These are phyloP conservation scores for Fraxinus quadrangulata DNA, from an alignment of 257 asterid genomes.

Conservation along the genomic window DNA sequence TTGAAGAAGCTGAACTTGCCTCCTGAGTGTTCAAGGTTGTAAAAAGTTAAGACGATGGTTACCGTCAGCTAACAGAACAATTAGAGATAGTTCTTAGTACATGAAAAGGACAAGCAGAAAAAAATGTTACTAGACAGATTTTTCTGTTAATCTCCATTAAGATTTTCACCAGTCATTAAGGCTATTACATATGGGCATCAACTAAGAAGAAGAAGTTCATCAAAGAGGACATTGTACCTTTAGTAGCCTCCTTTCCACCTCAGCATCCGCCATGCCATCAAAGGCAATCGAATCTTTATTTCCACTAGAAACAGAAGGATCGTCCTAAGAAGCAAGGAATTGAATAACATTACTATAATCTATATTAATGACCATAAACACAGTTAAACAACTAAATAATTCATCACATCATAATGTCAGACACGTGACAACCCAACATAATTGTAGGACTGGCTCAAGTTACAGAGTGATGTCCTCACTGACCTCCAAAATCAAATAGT, in stretches of 20 bases:
- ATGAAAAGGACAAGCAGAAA: slow-evolving; percentile 17
- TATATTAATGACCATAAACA: slow-evolving; percentile 6
- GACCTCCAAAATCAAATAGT: slow-evolving; percentile 81
- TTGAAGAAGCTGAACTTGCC: slow-evolving; percentile 65
- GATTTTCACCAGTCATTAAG: too few relatives aligned
- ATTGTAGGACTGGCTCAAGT: slow-evolving; percentile 12
- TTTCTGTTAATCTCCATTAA: too few relatives aligned
- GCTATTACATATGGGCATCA: too few relatives aligned
- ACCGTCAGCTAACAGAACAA: slow-evolving; percentile 8
- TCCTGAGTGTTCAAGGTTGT: slow-evolving; percentile 52
- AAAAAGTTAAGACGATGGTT: too few relatives aligned
- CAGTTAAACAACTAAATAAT: background rate
- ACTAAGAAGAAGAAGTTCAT: slow-evolving; percentile 12
- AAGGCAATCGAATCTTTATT: slow-evolving; percentile 69
- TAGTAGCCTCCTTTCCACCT: slow-evolving; percentile 85
- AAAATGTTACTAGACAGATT: slow-evolving; percentile 1
- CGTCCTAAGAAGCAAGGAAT: slow-evolving; percentile 59
- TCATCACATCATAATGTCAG: background rate
- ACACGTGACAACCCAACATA: background rate
- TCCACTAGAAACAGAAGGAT: slow-evolving; percentile 61
- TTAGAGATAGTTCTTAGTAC: slow-evolving; percentile 11
- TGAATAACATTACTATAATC: slow-evolving; percentile 21
- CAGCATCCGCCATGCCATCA: slow-evolving; percentile 90
- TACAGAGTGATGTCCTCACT: slow-evolving; percentile 24
- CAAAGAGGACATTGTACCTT: slow-evolving; percentile 55